Evolutionary conservation across 371 early-diverging fungal genomes (phyloP), one percentile per base, ranked within the genome.

Genomic region (Haplosporangium sp.): DNA sequence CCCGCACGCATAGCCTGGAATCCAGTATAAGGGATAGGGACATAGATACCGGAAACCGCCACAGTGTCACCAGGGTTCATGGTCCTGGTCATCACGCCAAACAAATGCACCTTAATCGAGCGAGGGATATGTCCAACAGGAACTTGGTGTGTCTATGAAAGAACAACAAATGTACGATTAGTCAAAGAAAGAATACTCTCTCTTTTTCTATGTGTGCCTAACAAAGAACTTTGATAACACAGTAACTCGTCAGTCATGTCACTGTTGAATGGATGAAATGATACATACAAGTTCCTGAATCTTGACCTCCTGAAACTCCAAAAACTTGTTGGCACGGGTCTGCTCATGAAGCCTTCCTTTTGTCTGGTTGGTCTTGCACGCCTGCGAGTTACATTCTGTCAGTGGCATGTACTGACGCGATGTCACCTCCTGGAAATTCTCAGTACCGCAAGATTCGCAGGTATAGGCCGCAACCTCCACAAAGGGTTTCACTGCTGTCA

Each of bases 61-160:
- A 96, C 95, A 1, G 92, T 89, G 83, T 99, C 98, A 64, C 99
- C 99, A 10, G 99, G 99, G 56, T 88, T 93, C 71, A 94, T 86
- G 60, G 82, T 81, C 50, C 98, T 92, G 58, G 96, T 95, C 58
- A 92, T 82, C 54, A 88, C 89, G 64, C 95, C 96, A 80, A 92
- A 94, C 64, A 96, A 81, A 74, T 99, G 95, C 10, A 99, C 86
- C 16, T 93, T 95, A 87, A 99, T 93, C 14, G 94, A 90, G 54
- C 99, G 91, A 50, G 99, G 99, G 80, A 99, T 97, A 83, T 97
- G 96, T 55, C 99, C 99, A 64, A 97, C 96, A 64, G 99, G 99
- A 10, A 99, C 98, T 90, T 99, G 99, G 82, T 96, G 94, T 13
- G 98, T 92, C 91, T 93, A 13, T 29, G 38, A 12, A 47, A 37